phyloP scores from a whole-genome alignment of 805 yeast genomes.

The Lachancea meyersii region DNA sequence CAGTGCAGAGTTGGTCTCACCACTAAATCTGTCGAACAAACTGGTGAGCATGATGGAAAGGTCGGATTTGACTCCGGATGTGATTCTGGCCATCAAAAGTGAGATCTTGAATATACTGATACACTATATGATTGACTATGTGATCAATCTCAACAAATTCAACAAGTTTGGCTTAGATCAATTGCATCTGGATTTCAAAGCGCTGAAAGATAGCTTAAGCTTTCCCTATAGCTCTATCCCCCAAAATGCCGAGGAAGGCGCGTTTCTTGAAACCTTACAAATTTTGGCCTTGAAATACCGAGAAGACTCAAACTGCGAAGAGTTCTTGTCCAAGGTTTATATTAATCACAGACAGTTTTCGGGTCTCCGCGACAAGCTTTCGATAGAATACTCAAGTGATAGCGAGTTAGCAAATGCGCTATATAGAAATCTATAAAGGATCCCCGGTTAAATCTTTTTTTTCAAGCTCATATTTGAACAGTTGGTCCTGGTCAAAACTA shows the following conservation, averaged over 20 bases:
- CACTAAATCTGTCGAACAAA: constrained; percentile 3
- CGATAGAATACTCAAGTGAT: constrained; percentile 20
- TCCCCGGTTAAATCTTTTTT: constrained; percentile 1
- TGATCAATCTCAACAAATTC: constrained; percentile 36
- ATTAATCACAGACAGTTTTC: constrained; percentile 29
- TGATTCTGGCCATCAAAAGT: constrained; percentile 21
- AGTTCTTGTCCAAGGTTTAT: constrained; percentile 20
- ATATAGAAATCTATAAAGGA: constrained; percentile 25
- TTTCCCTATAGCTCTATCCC: constrained; percentile 16
- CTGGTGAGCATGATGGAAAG: not conserved
- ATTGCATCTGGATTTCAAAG: constrained; percentile 28
- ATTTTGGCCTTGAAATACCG: constrained; percentile 29
- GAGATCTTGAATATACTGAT: constrained; percentile 25
- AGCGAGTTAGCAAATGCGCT: constrained; percentile 35
- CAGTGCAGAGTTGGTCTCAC: constrained; percentile 11
- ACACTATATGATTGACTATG: constrained; percentile 32
- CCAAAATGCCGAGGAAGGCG: constrained; percentile 18
- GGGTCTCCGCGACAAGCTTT: constrained; percentile 17
- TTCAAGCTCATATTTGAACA: constrained; percentile 12
- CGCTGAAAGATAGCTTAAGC: constrained; percentile 26
- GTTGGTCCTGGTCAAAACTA: constrained; percentile 2
- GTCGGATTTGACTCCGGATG: constrained; percentile 12
- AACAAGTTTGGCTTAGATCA: constrained; percentile 32
- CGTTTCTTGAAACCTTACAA: constrained; percentile 23
- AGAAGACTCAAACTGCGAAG: constrained; percentile 9